Base-by-base conservation (phyloP, 345 rosid species). In the Alliaria petiolata region DNA sequence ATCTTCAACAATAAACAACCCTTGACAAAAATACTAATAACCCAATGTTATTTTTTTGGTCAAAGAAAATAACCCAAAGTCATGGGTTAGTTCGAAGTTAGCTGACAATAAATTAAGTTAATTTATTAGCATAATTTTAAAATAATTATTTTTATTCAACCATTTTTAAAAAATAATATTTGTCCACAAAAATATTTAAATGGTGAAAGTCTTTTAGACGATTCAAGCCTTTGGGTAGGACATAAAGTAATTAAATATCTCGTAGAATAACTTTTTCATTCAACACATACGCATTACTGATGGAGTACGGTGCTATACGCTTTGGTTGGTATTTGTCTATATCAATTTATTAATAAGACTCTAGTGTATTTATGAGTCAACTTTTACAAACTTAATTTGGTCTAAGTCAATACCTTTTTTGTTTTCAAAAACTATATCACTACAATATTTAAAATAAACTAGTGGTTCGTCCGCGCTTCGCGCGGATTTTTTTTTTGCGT, bases 291-390 rank as follows among this genome's bases (percentile, higher is more conserved):
- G 51, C 17, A 62, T 52, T 51, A 36, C 17, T 43, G n/a, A 53
- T 17, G 28, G 20, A n/a, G 26, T 33, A 45, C 15, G 30, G 12
- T 15, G n/a, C 16, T 5, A 52, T 51, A 40, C 17, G 45, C 34
- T 42, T 51, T 51, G 26, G 45, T 72, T 72, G 58, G 71, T 65
- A 64, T 72, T 44, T 63, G 77, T 65, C 77, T 56, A 30, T 72
- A 45, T 72, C 77, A 53, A 13, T 44, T 3, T 51, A 71, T 34
- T 44, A n/a, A n/a, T n/a, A 22, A 55, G 45, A 11, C 49, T 15
- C n/a, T n/a, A n/a, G n/a, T n/a, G n/a, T n/a, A n/a, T n/a, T 50
- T 54, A 35, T 54, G 76, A 34, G 33, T 43, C 22, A 6, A 28
- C 39, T 44, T 28, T 53, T 33, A 34, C 8, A 9, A 54, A 44